Conservation (phyloP, 2,329 filamentous ascomycete species). For the Clonostachys sp. region DNA sequence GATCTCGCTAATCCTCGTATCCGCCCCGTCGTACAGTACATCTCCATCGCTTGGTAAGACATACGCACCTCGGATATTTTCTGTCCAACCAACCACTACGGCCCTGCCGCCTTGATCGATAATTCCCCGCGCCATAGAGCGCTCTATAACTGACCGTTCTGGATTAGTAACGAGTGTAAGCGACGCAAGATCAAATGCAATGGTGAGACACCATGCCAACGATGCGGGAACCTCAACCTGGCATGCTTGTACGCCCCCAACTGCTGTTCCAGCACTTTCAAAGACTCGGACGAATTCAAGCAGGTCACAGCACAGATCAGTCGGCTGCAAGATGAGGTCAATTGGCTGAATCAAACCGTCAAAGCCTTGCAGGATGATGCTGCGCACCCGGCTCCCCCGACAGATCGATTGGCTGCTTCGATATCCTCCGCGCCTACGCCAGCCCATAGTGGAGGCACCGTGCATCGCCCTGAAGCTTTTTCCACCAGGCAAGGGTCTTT, state of each 20-base stretch:
- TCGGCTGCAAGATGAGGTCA: slow-evolving; percentile 79
- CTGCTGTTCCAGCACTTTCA: slow-evolving; percentile 73
- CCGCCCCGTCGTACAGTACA: slow-evolving; percentile 35
- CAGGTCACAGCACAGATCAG: slow-evolving; percentile 72
- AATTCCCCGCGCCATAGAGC: neutral
- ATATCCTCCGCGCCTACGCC: slow-evolving; percentile 33
- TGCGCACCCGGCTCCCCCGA: slow-evolving; percentile 34
- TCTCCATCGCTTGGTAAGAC: slow-evolving; percentile 56
- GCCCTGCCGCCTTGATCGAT: neutral
- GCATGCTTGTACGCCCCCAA: slow-evolving; percentile 63
- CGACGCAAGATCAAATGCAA: slow-evolving; percentile 74
- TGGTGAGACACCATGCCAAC: slow-evolving; percentile 61
- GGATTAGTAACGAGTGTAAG: slow-evolving; percentile 64
- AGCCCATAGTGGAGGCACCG: slow-evolving; percentile 30
- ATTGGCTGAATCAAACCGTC: slow-evolving; percentile 68
- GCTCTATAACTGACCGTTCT: slow-evolving; percentile 1
- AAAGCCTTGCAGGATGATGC: slow-evolving; percentile 59
- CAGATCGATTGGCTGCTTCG: slow-evolving; percentile 36
- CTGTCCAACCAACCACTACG: neutral
- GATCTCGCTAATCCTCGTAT: neutral
- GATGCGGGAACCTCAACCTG: slow-evolving; percentile 65
- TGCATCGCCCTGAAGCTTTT: slow-evolving; percentile 35
- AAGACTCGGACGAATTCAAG: slow-evolving; percentile 88
- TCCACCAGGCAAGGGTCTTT: slow-evolving; percentile 61
- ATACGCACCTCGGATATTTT: neutral